Percentiles rank a stretch among this genome's conserved stretches.
Conservation (phyloP, 2,329 filamentous ascomycete genomes). For the Fusarium floridanum region DNA sequence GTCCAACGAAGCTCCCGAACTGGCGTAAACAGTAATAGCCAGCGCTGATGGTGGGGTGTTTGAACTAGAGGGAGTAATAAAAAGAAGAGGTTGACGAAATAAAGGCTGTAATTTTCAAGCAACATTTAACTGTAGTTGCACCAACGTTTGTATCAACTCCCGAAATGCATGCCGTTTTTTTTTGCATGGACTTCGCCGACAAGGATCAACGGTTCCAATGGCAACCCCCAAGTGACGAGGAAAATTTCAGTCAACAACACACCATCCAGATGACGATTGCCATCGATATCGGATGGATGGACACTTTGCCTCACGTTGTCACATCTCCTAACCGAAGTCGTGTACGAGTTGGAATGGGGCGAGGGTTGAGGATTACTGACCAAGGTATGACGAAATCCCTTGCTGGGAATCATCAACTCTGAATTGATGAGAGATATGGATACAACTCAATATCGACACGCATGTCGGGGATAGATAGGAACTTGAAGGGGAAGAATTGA, state of each 20-base stretch:
- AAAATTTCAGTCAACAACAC: constrained; percentile 15
- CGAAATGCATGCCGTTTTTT: neutral
- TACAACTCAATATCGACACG: constrained; percentile 23
- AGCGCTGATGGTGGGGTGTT: constrained; percentile 5
- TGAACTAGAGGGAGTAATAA: neutral
- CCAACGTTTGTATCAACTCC: neutral
- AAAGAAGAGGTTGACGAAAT: neutral
- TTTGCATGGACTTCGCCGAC: neutral
- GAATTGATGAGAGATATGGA: constrained; percentile 25
- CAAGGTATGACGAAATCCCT: constrained; percentile 26
- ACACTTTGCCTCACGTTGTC: neutral
- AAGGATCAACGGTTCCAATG: constrained; percentile 9
- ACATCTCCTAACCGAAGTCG: neutral
- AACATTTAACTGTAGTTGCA: neutral
- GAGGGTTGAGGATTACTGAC: constrained; percentile 1
- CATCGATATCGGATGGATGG: constrained; percentile 22
- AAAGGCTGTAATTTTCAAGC: neutral
- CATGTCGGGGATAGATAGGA: constrained; percentile 24
- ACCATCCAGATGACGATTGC: constrained; percentile 8
- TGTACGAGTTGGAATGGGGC: constrained; percentile 16
- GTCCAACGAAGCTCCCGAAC: constrained; percentile 28
- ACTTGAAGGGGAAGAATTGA: constrained; percentile 23
- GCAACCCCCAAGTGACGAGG: constrained; percentile 11
- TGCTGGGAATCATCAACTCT: constrained; percentile 2
- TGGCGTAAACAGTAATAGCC: neutral